Evolutionary conservation across 768 basidiomycete genomes (phyloP), one percentile per base, ranked within the genome.

Genomic region (Leccinum subgranulosum): DNA sequence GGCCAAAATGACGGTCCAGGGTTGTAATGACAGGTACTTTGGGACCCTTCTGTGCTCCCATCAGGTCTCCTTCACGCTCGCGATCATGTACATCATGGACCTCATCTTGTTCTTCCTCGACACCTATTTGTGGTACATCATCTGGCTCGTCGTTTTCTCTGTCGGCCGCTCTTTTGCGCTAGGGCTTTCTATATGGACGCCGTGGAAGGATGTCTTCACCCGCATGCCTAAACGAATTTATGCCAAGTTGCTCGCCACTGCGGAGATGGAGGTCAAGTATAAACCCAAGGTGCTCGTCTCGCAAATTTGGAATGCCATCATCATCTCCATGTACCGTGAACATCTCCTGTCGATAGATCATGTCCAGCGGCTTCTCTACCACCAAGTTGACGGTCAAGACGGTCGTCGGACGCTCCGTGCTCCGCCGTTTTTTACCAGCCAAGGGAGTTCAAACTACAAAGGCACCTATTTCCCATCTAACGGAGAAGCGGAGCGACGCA

Each of bases 71-170:
- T 99, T 98, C 76, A 31, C 97, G 0, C 84, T 99, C 59, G 79
- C 95, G 41, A 94, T 98, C 81, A 99, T 98, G 96, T 98, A 96
- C 78, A 73, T 97, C 74, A 98, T 99, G 97, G 97, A 99, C 70
- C 76, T 99, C 63, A 81, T 92, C 56, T 79, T 99, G 64, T 99
- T 98, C 86, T 99, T 99, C 85, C 78, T 99, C 76, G 97, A 99
- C 80, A 99, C 97, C 48, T 99, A 98, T 81, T 77, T 99, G 47
- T 99, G 97, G 97, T 99, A 97, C 77, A 93, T 98, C 78, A 94
- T 98, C 72, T 98, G 96, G 96, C 84, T 94, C 66, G 94, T 96
- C 61, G 88, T 96, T 65, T 94, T 95, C 81, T 91, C 88, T 68
- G 88, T 96, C 49, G 87, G 84, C 9, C 84, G 95, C 19, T 93